Conservation (phyloP, 177 flowering plant genomes). For the Vitis hybrid region DNA sequence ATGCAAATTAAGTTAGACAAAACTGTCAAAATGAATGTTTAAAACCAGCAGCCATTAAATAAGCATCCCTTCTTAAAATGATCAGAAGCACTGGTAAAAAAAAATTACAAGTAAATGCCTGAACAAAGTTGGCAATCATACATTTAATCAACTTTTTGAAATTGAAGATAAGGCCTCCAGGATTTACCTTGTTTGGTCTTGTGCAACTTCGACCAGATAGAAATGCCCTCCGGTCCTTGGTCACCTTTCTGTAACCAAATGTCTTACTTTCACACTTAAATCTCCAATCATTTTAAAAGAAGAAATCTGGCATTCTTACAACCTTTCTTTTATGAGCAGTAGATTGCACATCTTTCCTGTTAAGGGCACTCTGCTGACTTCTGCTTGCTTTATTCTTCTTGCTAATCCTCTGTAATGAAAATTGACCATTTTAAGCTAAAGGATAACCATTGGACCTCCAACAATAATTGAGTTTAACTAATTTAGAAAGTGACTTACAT, state of each 20-base stretch:
- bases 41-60: too few species aligned
- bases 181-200: constrained; percentile 23
- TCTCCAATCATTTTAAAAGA: background rate
- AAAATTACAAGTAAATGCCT: background rate
- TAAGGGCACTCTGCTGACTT: constrained; percentile 26
- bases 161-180: background rate
- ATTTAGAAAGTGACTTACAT: constrained; percentile 13
- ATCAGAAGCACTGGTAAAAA: background rate
- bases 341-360: constrained; percentile 14
- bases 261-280: background rate
- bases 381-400: constrained; percentile 30
- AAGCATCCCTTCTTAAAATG: too few species aligned
- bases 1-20: too few species aligned
- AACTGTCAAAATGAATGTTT: too few species aligned
- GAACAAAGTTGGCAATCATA: background rate
- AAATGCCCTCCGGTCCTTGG: constrained; percentile 14
- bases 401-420: constrained; percentile 25
- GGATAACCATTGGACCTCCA: background rate
- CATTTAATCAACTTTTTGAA: background rate
- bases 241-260: constrained; percentile 25
- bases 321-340: constrained; percentile 24
- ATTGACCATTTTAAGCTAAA: background rate
- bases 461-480: background rate
- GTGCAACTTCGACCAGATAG: constrained; percentile 18
- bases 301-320: constrained; percentile 10